Conservation (phyloP, 1,284 basidiomycete species). For the Sporisorium iseilematis-ciliati region DNA sequence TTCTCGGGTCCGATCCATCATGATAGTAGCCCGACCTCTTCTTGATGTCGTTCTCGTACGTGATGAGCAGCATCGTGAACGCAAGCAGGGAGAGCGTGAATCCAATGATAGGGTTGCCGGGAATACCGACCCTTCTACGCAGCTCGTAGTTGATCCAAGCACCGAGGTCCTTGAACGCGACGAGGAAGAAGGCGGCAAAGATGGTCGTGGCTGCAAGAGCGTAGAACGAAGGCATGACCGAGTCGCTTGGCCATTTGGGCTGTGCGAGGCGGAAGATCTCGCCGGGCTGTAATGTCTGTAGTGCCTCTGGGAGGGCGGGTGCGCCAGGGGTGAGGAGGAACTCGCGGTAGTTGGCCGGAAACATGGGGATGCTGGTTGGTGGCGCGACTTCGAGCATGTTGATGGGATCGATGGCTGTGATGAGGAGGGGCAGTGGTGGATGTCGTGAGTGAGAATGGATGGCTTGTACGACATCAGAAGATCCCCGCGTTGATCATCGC, state of each 20-base stretch:
- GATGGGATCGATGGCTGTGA: neutral
- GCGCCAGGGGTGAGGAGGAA: conserved; percentile 26
- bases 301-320: conserved; percentile 23
- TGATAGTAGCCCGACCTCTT: conserved; percentile 38
- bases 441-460: neutral
- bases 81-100: conserved; percentile 32
- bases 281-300: conserved; percentile 33
- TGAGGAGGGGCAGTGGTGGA: neutral
- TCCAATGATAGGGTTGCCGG: conserved; percentile 29
- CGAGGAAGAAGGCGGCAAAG: conserved; percentile 31
- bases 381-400: conserved; percentile 39
- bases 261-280: conserved; percentile 46
- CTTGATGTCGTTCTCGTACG: conserved; percentile 48
- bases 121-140: conserved; percentile 20
- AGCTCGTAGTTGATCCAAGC: conserved; percentile 41
- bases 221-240: conserved; percentile 39
- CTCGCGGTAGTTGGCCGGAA: conserved; percentile 44
- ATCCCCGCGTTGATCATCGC: conserved; percentile 2
- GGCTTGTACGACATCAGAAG: neutral
- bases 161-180: conserved; percentile 40
- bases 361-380: conserved; percentile 36
- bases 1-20: conserved; percentile 34
- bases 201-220: conserved; percentile 30
- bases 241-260: conserved; percentile 35
- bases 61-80: conserved; percentile 32